These are phyloP conservation scores for Lepidium africanum DNA, from an alignment of 345 rosid genomes.

Conservation along the genomic window DNA sequence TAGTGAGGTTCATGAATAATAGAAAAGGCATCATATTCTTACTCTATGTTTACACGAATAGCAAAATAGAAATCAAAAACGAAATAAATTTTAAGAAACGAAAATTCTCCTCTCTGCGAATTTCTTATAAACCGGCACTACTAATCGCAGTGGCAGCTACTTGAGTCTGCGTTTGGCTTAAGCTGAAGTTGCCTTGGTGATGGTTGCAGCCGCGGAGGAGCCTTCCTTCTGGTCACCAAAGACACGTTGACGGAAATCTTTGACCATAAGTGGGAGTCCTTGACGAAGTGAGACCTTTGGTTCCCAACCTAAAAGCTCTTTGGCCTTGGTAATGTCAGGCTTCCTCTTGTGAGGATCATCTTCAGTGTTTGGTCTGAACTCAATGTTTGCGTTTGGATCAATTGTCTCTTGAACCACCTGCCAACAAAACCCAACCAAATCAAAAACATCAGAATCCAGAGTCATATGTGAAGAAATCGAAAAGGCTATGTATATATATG, in stretches of 20 bases:
- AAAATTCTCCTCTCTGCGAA: neutral
- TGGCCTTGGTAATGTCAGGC: conserved; percentile 84
- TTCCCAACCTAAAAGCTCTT: conserved; percentile 65
- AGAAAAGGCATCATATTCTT: conserved; percentile 12
- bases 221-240: conserved; percentile 47
- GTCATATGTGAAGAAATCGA: neutral
- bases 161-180: conserved; percentile 13
- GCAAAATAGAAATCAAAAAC: conserved; percentile 10
- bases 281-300: conserved; percentile 65
- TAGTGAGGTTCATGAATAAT: conserved; percentile 19
- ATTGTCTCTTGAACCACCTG: conserved; percentile 73
- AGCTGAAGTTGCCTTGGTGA: conserved; percentile 29
- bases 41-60: conserved; percentile 21
- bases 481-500: neutral
- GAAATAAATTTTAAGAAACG: neutral
- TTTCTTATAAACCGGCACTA: neutral
- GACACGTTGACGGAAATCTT: conserved; percentile 67
- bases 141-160: conserved; percentile 2
- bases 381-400: conserved; percentile 74
- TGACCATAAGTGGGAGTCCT: conserved; percentile 77
- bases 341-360: conserved; percentile 86
- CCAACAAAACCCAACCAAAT: conserved; percentile 5
- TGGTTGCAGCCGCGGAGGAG: conserved; percentile 15
- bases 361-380: conserved; percentile 80
- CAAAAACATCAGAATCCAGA: neutral